phyloP scores from a whole-genome alignment of 1,284 basidiomycete species.

The Prillingera fragicola region DNA sequence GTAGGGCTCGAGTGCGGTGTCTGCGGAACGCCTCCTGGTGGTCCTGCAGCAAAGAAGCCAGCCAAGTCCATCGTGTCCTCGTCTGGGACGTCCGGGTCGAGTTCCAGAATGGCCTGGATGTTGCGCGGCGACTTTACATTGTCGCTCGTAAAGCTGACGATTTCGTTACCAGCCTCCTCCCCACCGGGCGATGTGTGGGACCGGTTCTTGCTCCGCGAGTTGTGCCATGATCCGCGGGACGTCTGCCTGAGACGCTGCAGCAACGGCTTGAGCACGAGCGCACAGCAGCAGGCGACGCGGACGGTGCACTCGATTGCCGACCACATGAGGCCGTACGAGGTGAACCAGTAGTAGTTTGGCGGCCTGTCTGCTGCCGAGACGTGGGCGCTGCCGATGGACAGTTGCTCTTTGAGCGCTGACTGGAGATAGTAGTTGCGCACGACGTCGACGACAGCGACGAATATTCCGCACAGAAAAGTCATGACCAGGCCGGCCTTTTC shows the following conservation, averaged over 20 bases:
- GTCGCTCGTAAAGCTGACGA: too few species aligned
- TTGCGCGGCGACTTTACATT: constrained; percentile 11
- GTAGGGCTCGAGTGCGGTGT: not conserved
- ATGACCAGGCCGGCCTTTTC: constrained; percentile 44
- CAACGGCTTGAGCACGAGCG: constrained; percentile 45
- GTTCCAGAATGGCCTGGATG: constrained; percentile 19
- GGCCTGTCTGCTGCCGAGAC: constrained; percentile 16
- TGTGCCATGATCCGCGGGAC: too few species aligned
- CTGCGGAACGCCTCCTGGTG: constrained; percentile 13
- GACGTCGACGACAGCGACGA: constrained; percentile 46
- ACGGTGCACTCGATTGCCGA: constrained; percentile 43
- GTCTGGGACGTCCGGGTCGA: constrained; percentile 12
- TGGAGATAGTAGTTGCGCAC: constrained; percentile 45
- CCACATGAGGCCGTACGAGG: constrained; percentile 44
- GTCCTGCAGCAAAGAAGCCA: constrained; percentile 32
- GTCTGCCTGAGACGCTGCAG: constrained; percentile 38
- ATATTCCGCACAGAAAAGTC: constrained; percentile 44
- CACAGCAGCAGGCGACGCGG: constrained; percentile 43
- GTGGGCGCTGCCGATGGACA: constrained; percentile 6
- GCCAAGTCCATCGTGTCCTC: constrained; percentile 34
- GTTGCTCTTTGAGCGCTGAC: constrained; percentile 29
- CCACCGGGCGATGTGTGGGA: too few species aligned
- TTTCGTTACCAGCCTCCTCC: not conserved
- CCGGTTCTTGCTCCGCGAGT: too few species aligned
- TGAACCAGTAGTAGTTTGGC: constrained; percentile 37